Evolutionary conservation across 345 rosid genomes (phyloP), one percentile per base, ranked within the genome.

Genomic region (Iberis pinnata): DNA sequence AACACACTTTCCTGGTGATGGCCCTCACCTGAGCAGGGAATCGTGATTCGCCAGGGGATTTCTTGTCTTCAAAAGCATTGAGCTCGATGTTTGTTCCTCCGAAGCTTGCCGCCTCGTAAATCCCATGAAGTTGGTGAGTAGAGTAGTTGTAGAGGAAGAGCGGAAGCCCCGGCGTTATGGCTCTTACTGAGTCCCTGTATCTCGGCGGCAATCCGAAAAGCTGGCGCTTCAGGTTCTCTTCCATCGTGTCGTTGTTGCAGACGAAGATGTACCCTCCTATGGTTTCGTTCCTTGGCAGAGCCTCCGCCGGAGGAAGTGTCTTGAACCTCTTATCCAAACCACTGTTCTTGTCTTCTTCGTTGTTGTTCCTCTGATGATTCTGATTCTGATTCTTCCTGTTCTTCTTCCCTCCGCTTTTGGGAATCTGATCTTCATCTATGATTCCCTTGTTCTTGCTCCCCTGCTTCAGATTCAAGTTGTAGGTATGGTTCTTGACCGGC

Each of bases 211-310:
- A 68, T 19, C 99, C 99, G 47, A 93, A 93, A 33, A 93, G 95
- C 75, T 86, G 77, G 29, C 99, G 74, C 66, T 68, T 80, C 59
- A 93, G 86, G 60, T 93, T 84, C 80, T 93, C 99, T 45, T 73
- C 74, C 99, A 93, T 93, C 26, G 99, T 93, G 53, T 93, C 99
- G 49, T 93, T 93, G 80, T 93, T 88, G 78, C 99, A 93, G n/a
- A 93, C 99, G 45, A 93, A 88, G 61, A 93, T 93, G 63, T 93
- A 93, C 0, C 99, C 99, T 2, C 99, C 99, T 10, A 93, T 72
- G 16, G 90, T 80, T 71, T 93, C 95, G 45, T 85, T 81, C 39
- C 97, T 79, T 1, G 97, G 95, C 50, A 93, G 69, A 18, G 99
- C 69, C 58, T 93, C 99, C 0, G 99, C 64, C 0, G 99, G 81